A percentile compares a stretch with the other conserved stretches of the same genome.
These are phyloP conservation scores for Trichosporon coremiiforme DNA, from an alignment of 1,284 basidiomycete genomes.

Conservation along the genomic window DNA sequence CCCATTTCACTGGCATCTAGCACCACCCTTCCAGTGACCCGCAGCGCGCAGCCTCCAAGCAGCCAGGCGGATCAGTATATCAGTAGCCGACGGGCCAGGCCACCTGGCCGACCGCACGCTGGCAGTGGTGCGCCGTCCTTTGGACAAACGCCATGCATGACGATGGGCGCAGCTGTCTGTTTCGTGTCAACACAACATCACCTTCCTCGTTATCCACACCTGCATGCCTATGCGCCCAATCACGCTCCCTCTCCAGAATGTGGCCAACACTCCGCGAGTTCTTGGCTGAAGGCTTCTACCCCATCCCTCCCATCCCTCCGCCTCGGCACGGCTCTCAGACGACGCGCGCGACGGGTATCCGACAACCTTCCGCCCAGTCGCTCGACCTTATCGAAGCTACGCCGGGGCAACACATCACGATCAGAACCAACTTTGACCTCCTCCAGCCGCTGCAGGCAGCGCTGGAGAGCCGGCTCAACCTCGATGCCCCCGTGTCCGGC, in stretches of 20 bases:
- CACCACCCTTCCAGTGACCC: no score
- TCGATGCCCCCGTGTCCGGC: neutral
- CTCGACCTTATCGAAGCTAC: slow-evolving; percentile 1
- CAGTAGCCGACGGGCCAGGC: neutral
- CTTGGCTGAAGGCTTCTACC: slow-evolving; percentile 17
- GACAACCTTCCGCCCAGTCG: slow-evolving; percentile 4
- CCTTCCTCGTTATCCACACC: neutral
- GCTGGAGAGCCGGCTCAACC: slow-evolving; percentile 10
- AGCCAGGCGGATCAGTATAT: neutral
- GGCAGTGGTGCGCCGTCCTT: neutral
- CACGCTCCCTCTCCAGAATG: neutral
- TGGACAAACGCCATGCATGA: neutral
- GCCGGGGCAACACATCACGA: neutral
- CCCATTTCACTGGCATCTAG: no score
- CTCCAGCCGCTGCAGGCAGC: neutral
- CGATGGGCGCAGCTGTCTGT: neutral
- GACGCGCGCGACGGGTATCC: slow-evolving; percentile 4
- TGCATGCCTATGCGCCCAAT: neutral
- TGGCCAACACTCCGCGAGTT: slow-evolving; percentile 21
- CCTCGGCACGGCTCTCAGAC: neutral
- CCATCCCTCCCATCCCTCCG: slow-evolving; percentile 16
- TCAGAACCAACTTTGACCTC: neutral
- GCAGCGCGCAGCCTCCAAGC: no score
- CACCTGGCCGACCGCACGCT: neutral
- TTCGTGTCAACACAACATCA: neutral